Percentiles rank a stretch among this genome's conserved stretches.
These are phyloP conservation scores for Wickerhamomyces sp. DNA, from an alignment of 1,139 yeast species.

Conservation along the genomic window DNA sequence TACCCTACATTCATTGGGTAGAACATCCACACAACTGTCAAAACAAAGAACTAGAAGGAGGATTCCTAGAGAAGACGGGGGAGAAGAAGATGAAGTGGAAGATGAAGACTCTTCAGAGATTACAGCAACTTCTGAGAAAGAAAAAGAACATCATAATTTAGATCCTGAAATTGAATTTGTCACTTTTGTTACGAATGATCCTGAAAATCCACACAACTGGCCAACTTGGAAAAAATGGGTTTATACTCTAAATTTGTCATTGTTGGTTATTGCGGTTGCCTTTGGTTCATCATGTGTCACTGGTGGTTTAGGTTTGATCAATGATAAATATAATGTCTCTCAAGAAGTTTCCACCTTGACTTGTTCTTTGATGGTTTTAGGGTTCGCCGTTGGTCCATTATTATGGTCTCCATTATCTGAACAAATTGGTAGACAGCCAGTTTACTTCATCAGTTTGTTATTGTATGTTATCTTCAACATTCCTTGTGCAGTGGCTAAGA, in stretches of 20 bases:
- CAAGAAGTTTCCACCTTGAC: conserved; percentile 74
- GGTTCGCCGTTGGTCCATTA: conserved; percentile 83
- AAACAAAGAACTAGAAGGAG: conserved; percentile 26
- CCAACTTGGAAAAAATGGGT: conserved; percentile 49
- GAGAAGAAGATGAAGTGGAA: conserved; percentile 6
- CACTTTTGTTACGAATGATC: conserved; percentile 70
- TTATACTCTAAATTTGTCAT: conserved; percentile 61
- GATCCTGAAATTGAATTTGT: conserved; percentile 77
- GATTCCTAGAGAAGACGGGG: conserved; percentile 15
- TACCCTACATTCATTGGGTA: conserved; percentile 64
- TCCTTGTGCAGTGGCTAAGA: conserved; percentile 84
- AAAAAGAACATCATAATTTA: conserved; percentile 25
- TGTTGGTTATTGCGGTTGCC: conserved; percentile 79
- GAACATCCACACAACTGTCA: conserved; percentile 39
- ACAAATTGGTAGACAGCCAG: conserved; percentile 80
- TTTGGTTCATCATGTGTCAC: conserved; percentile 87
- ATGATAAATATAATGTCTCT: conserved; percentile 60
- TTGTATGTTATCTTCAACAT: conserved; percentile 76
- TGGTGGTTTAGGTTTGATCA: conserved; percentile 70
- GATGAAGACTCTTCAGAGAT: conserved; percentile 11
- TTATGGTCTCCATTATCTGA: conserved; percentile 90
- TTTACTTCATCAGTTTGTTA: conserved; percentile 70
- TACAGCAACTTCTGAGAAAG: conserved; percentile 11
- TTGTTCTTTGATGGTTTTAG: conserved; percentile 83
- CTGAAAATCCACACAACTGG: conserved; percentile 90